Conservation (phyloP, 305 asterid genomes). For the Galium porrigens region DNA sequence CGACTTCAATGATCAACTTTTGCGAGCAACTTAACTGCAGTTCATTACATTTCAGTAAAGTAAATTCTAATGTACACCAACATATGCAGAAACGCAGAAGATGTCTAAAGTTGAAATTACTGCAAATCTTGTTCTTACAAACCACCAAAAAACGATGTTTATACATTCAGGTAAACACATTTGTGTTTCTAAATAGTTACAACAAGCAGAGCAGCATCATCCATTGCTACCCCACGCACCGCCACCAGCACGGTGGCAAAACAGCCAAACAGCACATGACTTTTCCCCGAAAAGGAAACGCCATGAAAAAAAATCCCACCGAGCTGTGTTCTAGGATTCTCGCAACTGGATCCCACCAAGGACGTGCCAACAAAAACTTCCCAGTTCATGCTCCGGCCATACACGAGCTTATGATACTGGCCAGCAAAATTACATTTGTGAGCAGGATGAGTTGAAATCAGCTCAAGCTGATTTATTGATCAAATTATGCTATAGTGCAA, state of each 20-base stretch:
- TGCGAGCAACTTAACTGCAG: no score
- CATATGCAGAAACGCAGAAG: no score
- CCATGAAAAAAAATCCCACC: no score
- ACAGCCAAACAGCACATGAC: neutral
- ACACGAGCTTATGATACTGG: neutral
- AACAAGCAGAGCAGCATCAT: neutral
- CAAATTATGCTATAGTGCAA: constrained; percentile 16
- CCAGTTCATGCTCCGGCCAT: neutral
- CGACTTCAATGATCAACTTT: no score
- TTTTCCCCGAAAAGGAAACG: no score
- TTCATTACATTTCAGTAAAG: no score
- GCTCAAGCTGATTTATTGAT: neutral
- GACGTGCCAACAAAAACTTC: neutral
- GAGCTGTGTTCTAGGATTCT: neutral
- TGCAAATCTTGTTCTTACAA: neutral
- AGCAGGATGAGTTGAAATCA: neutral
- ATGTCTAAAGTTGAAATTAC: no score
- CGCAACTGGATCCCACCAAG: neutral
- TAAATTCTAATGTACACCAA: no score
- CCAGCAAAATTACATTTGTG: neutral
- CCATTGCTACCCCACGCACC: neutral
- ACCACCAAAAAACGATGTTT: neutral
- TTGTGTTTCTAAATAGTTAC: neutral
- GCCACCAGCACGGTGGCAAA: neutral
- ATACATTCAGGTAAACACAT: neutral